Evolutionary conservation across 2,329 filamentous ascomycete genomes (phyloP).

Genomic region (Coniochaeta prunicola): DNA sequence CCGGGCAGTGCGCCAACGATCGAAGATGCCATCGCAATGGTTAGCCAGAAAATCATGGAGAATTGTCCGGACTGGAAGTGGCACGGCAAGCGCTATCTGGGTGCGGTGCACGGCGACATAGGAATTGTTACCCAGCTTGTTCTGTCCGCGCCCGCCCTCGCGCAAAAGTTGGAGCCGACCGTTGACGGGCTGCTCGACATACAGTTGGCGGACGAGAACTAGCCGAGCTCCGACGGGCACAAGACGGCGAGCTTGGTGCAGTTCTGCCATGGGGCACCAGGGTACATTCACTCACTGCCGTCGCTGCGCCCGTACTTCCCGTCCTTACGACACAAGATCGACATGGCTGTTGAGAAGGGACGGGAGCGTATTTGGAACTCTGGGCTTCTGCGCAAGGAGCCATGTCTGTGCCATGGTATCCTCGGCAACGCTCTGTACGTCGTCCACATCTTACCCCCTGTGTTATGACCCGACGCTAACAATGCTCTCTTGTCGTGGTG

Average conservation of each 20-base stretch:
- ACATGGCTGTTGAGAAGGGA: conserved; percentile 37
- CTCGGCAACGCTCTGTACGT: conserved; percentile 48
- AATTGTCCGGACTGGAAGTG: conserved; percentile 51
- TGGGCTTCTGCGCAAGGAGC: conserved; percentile 52
- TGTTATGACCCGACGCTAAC: background rate
- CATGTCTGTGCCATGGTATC: conserved; percentile 53
- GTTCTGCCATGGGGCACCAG: conserved; percentile 55
- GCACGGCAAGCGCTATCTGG: conserved; percentile 55
- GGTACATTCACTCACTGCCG: conserved; percentile 45
- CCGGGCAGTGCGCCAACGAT: conserved; percentile 37
- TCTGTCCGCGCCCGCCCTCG: conserved; percentile 46
- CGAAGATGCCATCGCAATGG: conserved; percentile 45
- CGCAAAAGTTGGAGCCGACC: conserved; percentile 43
- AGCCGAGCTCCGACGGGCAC: conserved; percentile 13
- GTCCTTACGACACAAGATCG: conserved; percentile 38
- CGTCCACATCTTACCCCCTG: background rate
- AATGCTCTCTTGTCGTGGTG: background rate
- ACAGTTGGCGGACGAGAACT: conserved; percentile 38
- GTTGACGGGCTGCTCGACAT: conserved; percentile 49
- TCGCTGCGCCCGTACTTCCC: conserved; percentile 44
- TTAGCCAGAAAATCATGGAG: conserved; percentile 53
- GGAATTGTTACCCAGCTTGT: conserved; percentile 66
- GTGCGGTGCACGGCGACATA: conserved; percentile 60
- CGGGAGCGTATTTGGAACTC: conserved; percentile 42
- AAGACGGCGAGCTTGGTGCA: conserved; percentile 36